Base-by-base conservation (phyloP, 495 filamentous ascomycete genomes). In the Cercophora sp. region DNA sequence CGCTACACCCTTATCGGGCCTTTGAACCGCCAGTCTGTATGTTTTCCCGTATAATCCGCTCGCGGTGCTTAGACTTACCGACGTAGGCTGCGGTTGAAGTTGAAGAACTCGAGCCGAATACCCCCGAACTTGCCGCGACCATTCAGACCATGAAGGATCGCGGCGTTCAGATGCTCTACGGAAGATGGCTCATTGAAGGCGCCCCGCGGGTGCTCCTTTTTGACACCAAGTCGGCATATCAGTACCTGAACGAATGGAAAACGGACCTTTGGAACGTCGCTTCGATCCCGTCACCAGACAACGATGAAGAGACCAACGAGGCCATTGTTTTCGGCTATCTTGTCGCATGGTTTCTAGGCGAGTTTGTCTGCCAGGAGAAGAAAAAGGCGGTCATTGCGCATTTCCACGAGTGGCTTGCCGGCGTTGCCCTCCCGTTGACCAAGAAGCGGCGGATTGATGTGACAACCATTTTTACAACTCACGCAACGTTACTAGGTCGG, bases 401-500 rank as follows among this genome's bases (percentile, higher is more conserved):
- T 70, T 98, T 97, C 74, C 93, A 98, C 71, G 93, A 98, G 71
- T 98, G 93, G 93, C 79, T 98, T 42, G 87, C 93, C 5, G 94
- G 92, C 67, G 93, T 98, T n/a, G 93, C 89, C 50, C 76, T 97
- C 19, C 93, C 94, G 8, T 78, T 98, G 56, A 86, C 84, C 65
- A 94, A 91, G 72, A 96, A 88, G 75, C 81, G 93, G 13, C 84
- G 87, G 52, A 97, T 98, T 74, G 93, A 98, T 63, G 80, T 96
- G 40, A 98, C 93, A 8, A 97, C 94, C 57, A 96, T 98, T 67
- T 98, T 98, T 72, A 98, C 93, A 27, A 98, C 93, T 4, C 93
- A 98, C 65, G 93, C 93, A 9, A 98, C 93, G 5, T 76, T 98
- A 3, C 80, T 98, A 22, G 93, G 93, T 42, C 84, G 93, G 44